phyloP scores from a whole-genome alignment of 2,329 filamentous ascomycete species.

The Beauveria brongniartii region DNA sequence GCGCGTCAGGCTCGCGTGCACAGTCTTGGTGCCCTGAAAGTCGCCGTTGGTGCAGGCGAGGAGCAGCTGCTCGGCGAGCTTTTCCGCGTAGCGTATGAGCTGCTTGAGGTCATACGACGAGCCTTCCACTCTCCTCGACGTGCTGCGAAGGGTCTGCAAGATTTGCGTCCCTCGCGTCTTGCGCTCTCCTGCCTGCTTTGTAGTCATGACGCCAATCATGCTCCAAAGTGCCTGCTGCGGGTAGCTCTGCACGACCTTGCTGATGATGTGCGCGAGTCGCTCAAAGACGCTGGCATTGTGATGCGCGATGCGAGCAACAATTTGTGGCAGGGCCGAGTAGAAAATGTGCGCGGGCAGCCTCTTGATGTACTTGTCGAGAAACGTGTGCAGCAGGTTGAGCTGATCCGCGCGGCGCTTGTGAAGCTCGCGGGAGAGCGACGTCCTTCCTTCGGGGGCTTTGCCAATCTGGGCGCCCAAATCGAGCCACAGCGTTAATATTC shows the following conservation, averaged over 20 bases:
- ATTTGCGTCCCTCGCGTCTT: slow-evolving; percentile 44
- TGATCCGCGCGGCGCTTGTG: slow-evolving; percentile 52
- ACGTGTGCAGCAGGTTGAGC: slow-evolving; percentile 61
- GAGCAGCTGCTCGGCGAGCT: slow-evolving; percentile 73
- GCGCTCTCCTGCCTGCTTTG: slow-evolving; percentile 62
- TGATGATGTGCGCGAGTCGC: slow-evolving; percentile 68
- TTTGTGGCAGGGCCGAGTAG: slow-evolving; percentile 78
- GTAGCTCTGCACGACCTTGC: slow-evolving; percentile 78
- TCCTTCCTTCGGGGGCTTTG: slow-evolving; percentile 48
- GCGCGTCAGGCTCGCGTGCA: slow-evolving; percentile 62
- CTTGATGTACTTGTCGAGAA: slow-evolving; percentile 71
- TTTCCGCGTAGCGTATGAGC: slow-evolving; percentile 72
- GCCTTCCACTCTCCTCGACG: slow-evolving; percentile 44
- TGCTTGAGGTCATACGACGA: slow-evolving; percentile 53
- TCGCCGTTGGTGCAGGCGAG: slow-evolving; percentile 68
- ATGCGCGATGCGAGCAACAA: slow-evolving; percentile 93
- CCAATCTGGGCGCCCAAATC: slow-evolving; percentile 75
- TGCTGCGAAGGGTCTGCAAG: slow-evolving; percentile 39
- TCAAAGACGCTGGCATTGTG: slow-evolving; percentile 70
- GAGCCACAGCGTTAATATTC: slow-evolving; percentile 87
- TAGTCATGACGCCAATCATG: slow-evolving; percentile 78
- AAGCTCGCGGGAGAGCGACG: slow-evolving; percentile 44
- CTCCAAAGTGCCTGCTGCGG: slow-evolving; percentile 91
- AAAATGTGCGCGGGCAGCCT: slow-evolving; percentile 69
- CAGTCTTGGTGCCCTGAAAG: slow-evolving; percentile 61